These are phyloP conservation scores for Monilinia polystroma DNA, from an alignment of 2,329 filamentous ascomycete species.

Conservation along the genomic window DNA sequence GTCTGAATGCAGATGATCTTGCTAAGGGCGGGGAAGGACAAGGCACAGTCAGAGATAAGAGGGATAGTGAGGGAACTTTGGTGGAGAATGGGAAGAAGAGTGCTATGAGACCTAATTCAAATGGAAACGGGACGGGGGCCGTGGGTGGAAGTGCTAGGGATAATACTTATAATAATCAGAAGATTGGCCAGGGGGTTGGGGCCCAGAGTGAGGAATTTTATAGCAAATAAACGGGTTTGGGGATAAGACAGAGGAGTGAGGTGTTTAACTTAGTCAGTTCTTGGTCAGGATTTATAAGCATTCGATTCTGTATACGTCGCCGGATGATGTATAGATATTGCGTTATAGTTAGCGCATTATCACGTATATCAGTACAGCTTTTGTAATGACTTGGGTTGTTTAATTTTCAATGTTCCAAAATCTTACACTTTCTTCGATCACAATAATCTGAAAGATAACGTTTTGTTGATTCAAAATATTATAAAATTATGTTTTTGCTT, in stretches of 20 bases:
- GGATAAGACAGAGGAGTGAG: no score
- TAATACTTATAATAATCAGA: conserved; percentile 6
- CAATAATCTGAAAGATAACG: no score
- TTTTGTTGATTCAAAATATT: no score
- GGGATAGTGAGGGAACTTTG: conserved; percentile 4
- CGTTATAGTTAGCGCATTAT: not conserved
- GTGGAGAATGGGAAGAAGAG: conserved; percentile 7
- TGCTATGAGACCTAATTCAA: not conserved
- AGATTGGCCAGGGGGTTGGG: not conserved
- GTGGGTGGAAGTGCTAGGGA: not conserved
- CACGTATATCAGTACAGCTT: not conserved
- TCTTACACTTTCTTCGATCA: no score
- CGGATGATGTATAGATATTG: not conserved
- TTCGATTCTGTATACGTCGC: not conserved
- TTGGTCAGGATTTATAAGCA: not conserved
- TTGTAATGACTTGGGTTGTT: not conserved
- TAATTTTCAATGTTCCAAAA: no score
- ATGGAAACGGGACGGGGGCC: no score
- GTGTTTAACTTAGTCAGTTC: not conserved
- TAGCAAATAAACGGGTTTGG: not conserved
- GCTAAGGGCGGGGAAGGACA: not conserved
- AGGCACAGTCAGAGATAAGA: not conserved
- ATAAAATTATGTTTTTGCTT: no score
- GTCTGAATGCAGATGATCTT: conserved; percentile 12
- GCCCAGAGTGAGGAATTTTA: not conserved